Conservation (phyloP, 768 basidiomycete species). For the Lactarius hengduanensis region DNA sequence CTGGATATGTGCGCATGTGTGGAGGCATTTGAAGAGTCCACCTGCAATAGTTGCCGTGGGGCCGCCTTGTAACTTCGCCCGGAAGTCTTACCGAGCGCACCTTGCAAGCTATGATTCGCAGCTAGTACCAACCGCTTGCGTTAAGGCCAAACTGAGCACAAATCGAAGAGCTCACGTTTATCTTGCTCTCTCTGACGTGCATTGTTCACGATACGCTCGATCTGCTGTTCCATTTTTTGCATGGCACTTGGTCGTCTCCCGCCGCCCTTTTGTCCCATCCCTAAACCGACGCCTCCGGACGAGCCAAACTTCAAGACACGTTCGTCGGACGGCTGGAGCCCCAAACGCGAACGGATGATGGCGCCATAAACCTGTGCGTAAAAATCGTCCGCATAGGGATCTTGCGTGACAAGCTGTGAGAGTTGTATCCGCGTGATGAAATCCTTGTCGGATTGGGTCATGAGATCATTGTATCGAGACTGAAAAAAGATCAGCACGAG, state of each 20-base stretch:
- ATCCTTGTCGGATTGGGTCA: conserved; percentile 98
- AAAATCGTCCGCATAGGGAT: conserved; percentile 97
- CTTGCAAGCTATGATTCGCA: conserved; percentile 64
- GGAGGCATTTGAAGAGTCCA: conserved; percentile 54
- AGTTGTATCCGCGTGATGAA: conserved; percentile 99
- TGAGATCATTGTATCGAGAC: conserved; percentile 92
- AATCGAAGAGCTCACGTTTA: conserved; percentile 49
- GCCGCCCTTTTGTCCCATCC: conserved; percentile 64
- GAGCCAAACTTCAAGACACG: conserved; percentile 84
- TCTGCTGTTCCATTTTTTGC: conserved; percentile 93
- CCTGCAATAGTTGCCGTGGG: conserved; percentile 93
- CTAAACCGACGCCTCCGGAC: conserved; percentile 82
- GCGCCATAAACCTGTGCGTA: conserved; percentile 96
- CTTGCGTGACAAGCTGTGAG: conserved; percentile 94
- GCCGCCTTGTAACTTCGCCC: conserved; percentile 93
- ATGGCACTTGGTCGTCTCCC: conserved; percentile 79
- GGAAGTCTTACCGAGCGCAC: conserved; percentile 92
- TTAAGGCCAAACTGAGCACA: not conserved
- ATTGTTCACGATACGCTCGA: conserved; percentile 93
- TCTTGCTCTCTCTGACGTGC: conserved; percentile 85
- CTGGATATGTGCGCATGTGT: conserved; percentile 53
- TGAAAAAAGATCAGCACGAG: conserved; percentile 34
- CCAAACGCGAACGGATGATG: conserved; percentile 75
- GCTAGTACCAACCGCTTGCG: conserved; percentile 37
- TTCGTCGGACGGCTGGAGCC: conserved; percentile 67